Evolutionary conservation across 495 filamentous ascomycete genomes (phyloP), one percentile per base, ranked within the genome.

Genomic region (Cairneyella variabilis): DNA sequence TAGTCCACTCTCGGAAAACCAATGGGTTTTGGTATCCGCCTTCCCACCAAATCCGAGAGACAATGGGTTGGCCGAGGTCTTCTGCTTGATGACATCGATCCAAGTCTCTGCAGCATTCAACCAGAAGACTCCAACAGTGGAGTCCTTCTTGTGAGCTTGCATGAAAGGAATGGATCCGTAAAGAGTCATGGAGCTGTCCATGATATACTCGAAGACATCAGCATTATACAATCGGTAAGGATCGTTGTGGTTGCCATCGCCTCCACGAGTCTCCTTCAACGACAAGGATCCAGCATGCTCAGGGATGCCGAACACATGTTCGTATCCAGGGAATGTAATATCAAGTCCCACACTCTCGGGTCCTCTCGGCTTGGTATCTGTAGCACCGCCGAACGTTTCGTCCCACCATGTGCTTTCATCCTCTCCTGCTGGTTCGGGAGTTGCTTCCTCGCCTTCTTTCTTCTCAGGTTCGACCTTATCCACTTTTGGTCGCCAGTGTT

Each of bases 121-220:
- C 93, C 93, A 98, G 70, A 98, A 96, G n/a, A 98, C 87, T 48
- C 90, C 95, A 44, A 97, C 91, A 7, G 90, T 93, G 1, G 92
- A 97, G 62, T 85, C 83, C 66, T 93, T 92, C 61, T 86, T 85
- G 59, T 97, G 91, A 16, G 93, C 93, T 69, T 97, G 92, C 90
- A 98, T 95, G 58, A 96, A 84, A 17, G 93, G 93, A 60, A 98
- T 97, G 7, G 90, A 70, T 43, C 93, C 93, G 64, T 98, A 98
- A 18, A 97, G 73, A n/a, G 93, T 97, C 93, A 97, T 98, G 2
- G 93, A 90, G 69, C 89, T 97, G 68, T 97, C 85, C 60, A 95
- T 82, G 59, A 95, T 86, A 67, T 98, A 97, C 69, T 98, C 93
- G 61, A 98, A 97, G 16, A 98, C 92, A 67, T 98, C 93, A 7